These are phyloP conservation scores for Polyporus tsugae DNA, from an alignment of 1,284 basidiomycete species.

Conservation along the genomic window DNA sequence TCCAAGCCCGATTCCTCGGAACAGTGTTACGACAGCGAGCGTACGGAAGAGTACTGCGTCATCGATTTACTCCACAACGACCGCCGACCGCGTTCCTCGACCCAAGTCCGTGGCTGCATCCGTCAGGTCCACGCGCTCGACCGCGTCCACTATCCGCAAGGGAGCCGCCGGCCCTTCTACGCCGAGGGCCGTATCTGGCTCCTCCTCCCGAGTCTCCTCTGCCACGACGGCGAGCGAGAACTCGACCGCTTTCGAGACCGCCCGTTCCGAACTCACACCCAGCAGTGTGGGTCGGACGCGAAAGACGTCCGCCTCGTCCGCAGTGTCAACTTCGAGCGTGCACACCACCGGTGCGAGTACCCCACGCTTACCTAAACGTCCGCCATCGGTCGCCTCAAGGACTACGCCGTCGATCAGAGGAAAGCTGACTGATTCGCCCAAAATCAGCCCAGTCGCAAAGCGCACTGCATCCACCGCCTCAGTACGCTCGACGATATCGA, in stretches of 20 bases:
- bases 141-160: slow-evolving; percentile 51
- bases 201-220: slow-evolving; percentile 54
- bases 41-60: slow-evolving; percentile 31
- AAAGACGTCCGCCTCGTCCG: slow-evolving; percentile 52
- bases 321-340: slow-evolving; percentile 47
- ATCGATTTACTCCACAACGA: slow-evolving; percentile 24
- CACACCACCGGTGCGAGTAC: slow-evolving; percentile 43
- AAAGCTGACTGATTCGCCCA: slow-evolving; percentile 35
- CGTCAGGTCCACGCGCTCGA: slow-evolving; percentile 45
- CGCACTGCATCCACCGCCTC: slow-evolving; percentile 43
- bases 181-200: slow-evolving; percentile 41
- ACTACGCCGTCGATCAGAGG: slow-evolving; percentile 37
- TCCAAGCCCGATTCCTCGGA: slow-evolving; percentile 25
- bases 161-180: slow-evolving; percentile 37
- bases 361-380: slow-evolving; percentile 35
- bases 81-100: slow-evolving; percentile 35
- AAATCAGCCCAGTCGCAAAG: slow-evolving; percentile 34
- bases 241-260: slow-evolving; percentile 65
- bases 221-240: slow-evolving; percentile 52
- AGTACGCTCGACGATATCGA: slow-evolving; percentile 43
- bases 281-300: slow-evolving; percentile 48
- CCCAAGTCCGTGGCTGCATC: slow-evolving; percentile 48
- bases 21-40: slow-evolving; percentile 32
- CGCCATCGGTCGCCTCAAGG: slow-evolving; percentile 38
- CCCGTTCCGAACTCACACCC: slow-evolving; percentile 52